Percentiles rank a stretch among this genome's conserved stretches.
These are phyloP conservation scores for Geranium rotundifolium DNA, from an alignment of 345 rosid species.

Conservation along the genomic window DNA sequence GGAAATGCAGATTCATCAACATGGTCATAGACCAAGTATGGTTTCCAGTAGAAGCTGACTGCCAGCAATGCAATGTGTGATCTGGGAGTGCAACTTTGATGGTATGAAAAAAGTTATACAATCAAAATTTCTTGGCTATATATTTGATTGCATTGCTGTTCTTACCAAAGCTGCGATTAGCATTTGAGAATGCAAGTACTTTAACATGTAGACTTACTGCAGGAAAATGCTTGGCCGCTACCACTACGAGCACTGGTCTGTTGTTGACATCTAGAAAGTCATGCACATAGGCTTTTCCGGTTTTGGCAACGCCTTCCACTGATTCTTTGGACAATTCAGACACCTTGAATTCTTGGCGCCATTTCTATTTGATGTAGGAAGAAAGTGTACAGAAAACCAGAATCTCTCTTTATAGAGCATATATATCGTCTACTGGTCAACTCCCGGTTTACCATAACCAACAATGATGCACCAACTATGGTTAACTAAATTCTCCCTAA, in stretches of 20 bases:
- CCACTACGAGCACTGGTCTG: conserved; percentile 77
- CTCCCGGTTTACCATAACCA: neutral
- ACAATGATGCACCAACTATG: neutral
- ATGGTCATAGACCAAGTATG: no score
- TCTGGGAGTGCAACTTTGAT: neutral
- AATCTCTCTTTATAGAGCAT: neutral
- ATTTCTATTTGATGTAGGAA: conserved; percentile 40
- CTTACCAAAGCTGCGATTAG: neutral
- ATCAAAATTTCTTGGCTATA: neutral
- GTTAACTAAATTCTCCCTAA: neutral
- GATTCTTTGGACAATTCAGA: conserved; percentile 58
- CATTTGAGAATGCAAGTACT: neutral
- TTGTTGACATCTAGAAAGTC: conserved; percentile 50
- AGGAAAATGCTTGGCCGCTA: conserved; percentile 71
- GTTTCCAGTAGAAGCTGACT: neutral
- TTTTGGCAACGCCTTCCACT: conserved; percentile 37
- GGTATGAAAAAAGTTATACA: neutral
- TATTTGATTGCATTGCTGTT: neutral
- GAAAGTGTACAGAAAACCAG: conserved; percentile 7
- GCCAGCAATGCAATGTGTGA: neutral
- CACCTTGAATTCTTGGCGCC: conserved; percentile 73
- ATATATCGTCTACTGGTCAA: neutral
- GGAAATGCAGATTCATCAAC: no score
- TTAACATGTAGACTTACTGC: conserved; percentile 35
- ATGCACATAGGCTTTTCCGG: conserved; percentile 78